A percentile compares a stretch with the other conserved stretches of the same genome.
Conservation (phyloP, 1,284 basidiomycete species). For the Puccinia horiana region DNA sequence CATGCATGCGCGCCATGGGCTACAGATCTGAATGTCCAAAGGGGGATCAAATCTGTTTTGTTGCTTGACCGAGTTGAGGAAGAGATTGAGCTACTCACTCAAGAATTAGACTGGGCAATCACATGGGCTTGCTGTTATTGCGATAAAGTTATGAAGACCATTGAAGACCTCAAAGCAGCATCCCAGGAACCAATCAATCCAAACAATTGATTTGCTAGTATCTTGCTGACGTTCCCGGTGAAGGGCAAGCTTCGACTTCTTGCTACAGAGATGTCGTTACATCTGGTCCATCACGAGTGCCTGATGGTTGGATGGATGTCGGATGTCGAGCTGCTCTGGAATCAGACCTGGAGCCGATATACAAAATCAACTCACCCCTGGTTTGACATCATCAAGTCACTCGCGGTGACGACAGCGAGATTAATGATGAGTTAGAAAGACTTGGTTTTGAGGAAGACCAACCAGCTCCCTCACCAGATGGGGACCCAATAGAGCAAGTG, state of each 20-base stretch:
- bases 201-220: neutral
- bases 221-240: neutral
- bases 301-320: neutral
- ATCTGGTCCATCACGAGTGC: neutral
- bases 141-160: neutral
- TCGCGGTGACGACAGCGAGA: too few relatives aligned
- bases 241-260: neutral
- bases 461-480: too few relatives aligned
- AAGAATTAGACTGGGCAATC: neutral
- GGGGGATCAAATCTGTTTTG: neutral
- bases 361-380: neutral
- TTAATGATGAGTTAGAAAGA: too few relatives aligned
- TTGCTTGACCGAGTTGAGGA: too few relatives aligned
- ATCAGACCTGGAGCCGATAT: neutral
- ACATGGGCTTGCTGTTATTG: neutral
- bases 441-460: too few relatives aligned
- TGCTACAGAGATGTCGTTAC: neutral
- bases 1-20: too few relatives aligned
- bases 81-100: neutral
- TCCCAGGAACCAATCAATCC: neutral
- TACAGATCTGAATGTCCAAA: neutral
- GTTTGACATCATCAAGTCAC: neutral
- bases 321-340: neutral
- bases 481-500: too few relatives aligned
- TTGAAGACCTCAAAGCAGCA: neutral